These are phyloP conservation scores for Triglochin maritima DNA, from an alignment of 106 monocot genomes.

Conservation along the genomic window DNA sequence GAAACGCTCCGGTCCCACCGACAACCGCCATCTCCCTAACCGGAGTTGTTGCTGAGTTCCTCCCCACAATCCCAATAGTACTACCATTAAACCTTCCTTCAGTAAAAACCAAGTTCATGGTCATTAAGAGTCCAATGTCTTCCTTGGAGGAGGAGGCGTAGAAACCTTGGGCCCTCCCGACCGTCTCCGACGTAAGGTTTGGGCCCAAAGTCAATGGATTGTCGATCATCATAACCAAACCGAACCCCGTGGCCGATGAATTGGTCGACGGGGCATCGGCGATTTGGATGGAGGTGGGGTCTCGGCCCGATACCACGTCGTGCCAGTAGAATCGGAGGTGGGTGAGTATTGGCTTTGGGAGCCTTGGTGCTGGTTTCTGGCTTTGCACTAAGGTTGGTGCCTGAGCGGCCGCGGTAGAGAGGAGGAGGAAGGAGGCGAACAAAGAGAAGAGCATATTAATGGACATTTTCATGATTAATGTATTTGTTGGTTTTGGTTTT, in stretches of 20 bases:
- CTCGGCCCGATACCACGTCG: background rate
- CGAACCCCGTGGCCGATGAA: background rate
- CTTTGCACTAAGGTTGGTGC: no score
- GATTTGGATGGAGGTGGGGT: constrained; percentile 2
- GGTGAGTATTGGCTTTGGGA: background rate
- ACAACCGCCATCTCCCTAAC: constrained; percentile 15
- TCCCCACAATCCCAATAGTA: constrained; percentile 5
- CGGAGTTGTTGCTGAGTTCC: background rate
- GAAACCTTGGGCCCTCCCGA: constrained; percentile 8
- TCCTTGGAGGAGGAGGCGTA: constrained; percentile 4
- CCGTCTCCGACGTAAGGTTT: background rate
- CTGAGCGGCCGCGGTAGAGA: no score
- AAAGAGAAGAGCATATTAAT: no score
- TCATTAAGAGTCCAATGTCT: constrained; percentile 6
- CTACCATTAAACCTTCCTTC: constrained; percentile 12
- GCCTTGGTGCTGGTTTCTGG: no score
- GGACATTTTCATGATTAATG: no score
- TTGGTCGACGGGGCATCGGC: background rate
- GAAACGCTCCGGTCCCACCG: constrained; percentile 9
- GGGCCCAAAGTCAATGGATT: constrained; percentile 5
- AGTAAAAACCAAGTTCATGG: constrained; percentile 7
- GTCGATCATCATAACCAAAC: background rate
- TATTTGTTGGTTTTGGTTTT: no score
- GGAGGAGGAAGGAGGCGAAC: no score
- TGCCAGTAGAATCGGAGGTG: constrained; percentile 10